A percentile compares a stretch with the other conserved stretches of the same genome.
These are phyloP conservation scores for Colletotrichum trifolii DNA, from an alignment of 2,329 filamentous ascomycete genomes.

Conservation along the genomic window DNA sequence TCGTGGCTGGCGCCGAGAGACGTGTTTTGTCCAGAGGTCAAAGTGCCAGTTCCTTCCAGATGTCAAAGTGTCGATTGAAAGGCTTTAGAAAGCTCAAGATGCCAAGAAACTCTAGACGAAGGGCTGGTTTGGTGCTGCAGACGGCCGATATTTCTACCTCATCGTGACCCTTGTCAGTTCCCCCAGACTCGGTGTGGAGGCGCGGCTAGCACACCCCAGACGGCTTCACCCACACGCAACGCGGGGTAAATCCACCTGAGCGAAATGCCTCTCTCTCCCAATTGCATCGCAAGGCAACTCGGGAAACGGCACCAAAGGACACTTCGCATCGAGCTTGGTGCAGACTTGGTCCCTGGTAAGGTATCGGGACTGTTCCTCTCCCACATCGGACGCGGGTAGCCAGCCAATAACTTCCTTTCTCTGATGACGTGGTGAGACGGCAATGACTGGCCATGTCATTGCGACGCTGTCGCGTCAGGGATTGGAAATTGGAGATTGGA, in stretches of 20 bases:
- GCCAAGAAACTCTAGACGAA: too few species aligned
- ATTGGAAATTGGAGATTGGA: not conserved
- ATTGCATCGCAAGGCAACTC: conserved; percentile 22
- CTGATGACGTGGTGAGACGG: conserved; percentile 21
- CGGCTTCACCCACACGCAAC: conserved; percentile 18
- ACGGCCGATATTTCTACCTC: conserved; percentile 13
- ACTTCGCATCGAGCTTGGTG: not conserved
- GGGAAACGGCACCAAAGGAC: conserved; percentile 9
- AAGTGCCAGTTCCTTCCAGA: too few species aligned
- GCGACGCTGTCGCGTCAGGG: conserved; percentile 13
- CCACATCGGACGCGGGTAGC: conserved; percentile 2
- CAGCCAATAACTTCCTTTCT: conserved; percentile 10
- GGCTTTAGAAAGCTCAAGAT: not conserved
- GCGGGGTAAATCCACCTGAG: conserved; percentile 31
- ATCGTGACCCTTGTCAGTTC: not conserved
- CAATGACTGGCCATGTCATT: conserved; percentile 7
- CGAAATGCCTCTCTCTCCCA: conserved; percentile 10
- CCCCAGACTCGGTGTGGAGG: conserved; percentile 20
- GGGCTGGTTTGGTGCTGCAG: not conserved
- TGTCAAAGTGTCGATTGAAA: not conserved
- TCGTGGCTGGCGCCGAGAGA: not conserved
- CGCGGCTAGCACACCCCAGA: conserved; percentile 22
- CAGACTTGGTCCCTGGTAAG: not conserved
- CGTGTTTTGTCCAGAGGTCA: not conserved
- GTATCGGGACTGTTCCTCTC: conserved; percentile 11